Base-by-base conservation (phyloP, 192 early-diverging fungal genomes). In the Backusella australiensis region DNA sequence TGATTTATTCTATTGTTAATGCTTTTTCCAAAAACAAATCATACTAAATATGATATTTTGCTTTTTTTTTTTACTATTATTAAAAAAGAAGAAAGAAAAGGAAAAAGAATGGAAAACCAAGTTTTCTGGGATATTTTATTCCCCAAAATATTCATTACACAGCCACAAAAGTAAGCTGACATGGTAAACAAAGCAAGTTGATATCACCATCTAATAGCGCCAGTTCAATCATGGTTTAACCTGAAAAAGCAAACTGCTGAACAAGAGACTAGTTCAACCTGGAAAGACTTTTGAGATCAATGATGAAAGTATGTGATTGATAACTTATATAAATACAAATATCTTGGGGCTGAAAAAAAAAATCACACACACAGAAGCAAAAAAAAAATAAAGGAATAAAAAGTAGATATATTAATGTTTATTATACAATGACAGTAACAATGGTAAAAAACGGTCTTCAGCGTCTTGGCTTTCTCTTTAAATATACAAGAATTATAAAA, bases 401-500 rank as follows among this genome's bases (percentile, higher is more conserved):
- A 19, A 49, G 38, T 49, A 42, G 0, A 42, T 42, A 49, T 49
- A 49, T 49, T 49, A 49, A 44, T 0, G 4, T 44, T 21, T 49
- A 49, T 49, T 49, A 49, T 49, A 49, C 46, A 49, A 49, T n/a
- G 19, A 49, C 46, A n/a, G 46, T 17, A 34, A 72, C 26, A 23
- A 72, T 34, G 32, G 14, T 52, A 46, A 4, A 72, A 32, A 15
- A 12, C 1, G 34, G 4, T 19, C 11, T 72, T 76, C 68, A 80
- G 9, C 79, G 53, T 29, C 79, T 36, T 14, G 65, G 46, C 29
- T 73, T 71, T 63, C 75, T 63, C 68, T 83, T 84, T 83, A 77
- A 84, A 49, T 78, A 83, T 34, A 86, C 69, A 38, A 80, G 78
- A 32, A 65, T 72, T 23, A 83, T 46, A 72, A 78, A 84, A 4